Conservation (phyloP, 2,329 filamentous ascomycete genomes). For the Aspergillaceae sp. region DNA sequence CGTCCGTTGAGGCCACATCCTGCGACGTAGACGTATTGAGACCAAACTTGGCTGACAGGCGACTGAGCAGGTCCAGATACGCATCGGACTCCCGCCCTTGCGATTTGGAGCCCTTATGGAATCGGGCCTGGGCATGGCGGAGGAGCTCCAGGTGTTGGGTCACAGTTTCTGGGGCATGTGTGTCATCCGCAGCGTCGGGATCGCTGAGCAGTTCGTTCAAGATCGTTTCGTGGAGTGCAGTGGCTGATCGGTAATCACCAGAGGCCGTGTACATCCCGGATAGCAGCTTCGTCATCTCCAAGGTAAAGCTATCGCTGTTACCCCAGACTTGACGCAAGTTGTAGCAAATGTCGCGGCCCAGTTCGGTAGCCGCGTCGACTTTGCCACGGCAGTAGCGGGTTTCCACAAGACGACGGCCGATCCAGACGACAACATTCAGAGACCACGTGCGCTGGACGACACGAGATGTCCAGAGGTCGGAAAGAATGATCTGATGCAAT, state of each 20-base stretch:
- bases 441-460: slow-evolving; percentile 40
- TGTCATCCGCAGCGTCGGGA: slow-evolving; percentile 12
- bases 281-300: slow-evolving; percentile 44
- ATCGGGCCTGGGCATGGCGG: slow-evolving; percentile 19
- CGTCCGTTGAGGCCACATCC: slow-evolving; percentile 12
- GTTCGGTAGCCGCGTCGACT: slow-evolving; percentile 36
- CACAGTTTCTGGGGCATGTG: slow-evolving; percentile 14
- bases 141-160: slow-evolving; percentile 25
- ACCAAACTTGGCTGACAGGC: slow-evolving; percentile 21
- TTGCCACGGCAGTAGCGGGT: slow-evolving; percentile 44
- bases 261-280: slow-evolving; percentile 42
- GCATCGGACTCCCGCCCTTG: slow-evolving; percentile 9
- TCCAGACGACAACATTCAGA: slow-evolving; percentile 40
- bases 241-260: slow-evolving; percentile 21
- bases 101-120: slow-evolving; percentile 11
- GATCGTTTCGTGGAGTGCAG: slow-evolving; percentile 22
- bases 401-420: slow-evolving; percentile 46
- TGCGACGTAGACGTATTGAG: slow-evolving; percentile 16
- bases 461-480: slow-evolving; percentile 40
- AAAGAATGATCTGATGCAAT: slow-evolving; percentile 26
- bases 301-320: slow-evolving; percentile 38
- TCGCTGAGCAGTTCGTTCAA: slow-evolving; percentile 23
- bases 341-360: slow-evolving; percentile 49
- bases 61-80: slow-evolving; percentile 15
- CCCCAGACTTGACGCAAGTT: slow-evolving; percentile 48